These are phyloP conservation scores for Solanum dulcamara DNA, from an alignment of 257 asterid species.

Conservation along the genomic window DNA sequence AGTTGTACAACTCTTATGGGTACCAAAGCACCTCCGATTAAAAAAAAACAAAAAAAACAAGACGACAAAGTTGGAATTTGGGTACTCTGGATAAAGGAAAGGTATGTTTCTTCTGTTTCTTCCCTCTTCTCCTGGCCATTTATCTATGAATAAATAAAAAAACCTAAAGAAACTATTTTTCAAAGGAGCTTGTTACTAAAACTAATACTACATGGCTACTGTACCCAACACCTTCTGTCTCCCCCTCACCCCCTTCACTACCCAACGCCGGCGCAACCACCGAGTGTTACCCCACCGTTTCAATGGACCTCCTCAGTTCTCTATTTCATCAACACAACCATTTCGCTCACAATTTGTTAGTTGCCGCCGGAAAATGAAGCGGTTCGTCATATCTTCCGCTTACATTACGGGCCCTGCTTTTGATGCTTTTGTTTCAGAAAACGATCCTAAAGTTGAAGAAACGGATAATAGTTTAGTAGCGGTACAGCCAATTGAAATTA, in stretches of 20 bases:
- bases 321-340: neutral
- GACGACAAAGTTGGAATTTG: neutral
- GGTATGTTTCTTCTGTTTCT: neutral
- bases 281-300: neutral
- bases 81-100: neutral
- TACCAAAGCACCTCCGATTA: no score
- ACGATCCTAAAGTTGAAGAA: slow-evolving; percentile 46
- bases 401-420: slow-evolving; percentile 74
- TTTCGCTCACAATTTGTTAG: neutral
- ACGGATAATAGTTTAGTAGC: slow-evolving; percentile 10
- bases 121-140: neutral
- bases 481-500: slow-evolving; percentile 40
- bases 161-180: neutral
- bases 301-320: neutral
- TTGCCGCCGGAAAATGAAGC: slow-evolving; percentile 4
- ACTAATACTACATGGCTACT: neutral
- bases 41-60: neutral
- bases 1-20: neutral
- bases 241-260: neutral
- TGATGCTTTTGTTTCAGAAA: slow-evolving; percentile 58
- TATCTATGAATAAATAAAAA: neutral
- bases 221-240: neutral
- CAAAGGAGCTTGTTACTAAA: neutral
- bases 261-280: neutral
- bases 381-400: slow-evolving; percentile 22